Percentiles rank a stretch among this genome's conserved stretches.
Evolutionary conservation across 768 basidiomycete species (phyloP).

Genomic region (Sarcodon sp.): DNA sequence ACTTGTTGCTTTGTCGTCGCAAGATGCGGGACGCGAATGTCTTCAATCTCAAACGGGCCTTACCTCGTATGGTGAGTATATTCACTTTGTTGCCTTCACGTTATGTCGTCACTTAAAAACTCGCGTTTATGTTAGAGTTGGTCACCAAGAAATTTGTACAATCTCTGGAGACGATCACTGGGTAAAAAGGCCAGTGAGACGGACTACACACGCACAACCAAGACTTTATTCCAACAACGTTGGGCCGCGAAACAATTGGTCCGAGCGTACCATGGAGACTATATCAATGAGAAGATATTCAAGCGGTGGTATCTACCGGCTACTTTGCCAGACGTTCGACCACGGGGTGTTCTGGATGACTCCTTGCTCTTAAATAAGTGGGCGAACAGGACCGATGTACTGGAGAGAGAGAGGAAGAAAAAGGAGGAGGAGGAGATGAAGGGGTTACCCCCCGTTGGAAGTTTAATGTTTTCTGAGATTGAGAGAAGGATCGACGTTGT

Average conservation of each 20-base stretch:
- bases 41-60: slow-evolving; percentile 33
- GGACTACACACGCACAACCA: slow-evolving; percentile 39
- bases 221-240: slow-evolving; percentile 81
- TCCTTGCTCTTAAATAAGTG: slow-evolving; percentile 38
- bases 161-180: slow-evolving; percentile 69
- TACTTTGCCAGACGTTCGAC: slow-evolving; percentile 77
- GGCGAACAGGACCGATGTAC: slow-evolving; percentile 35
- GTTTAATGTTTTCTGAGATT: slow-evolving; percentile 91
- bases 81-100: neutral
- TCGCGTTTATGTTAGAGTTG: slow-evolving; percentile 51
- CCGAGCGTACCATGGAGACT: slow-evolving; percentile 93
- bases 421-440: slow-evolving; percentile 38
- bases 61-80: slow-evolving; percentile 65
- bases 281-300: slow-evolving; percentile 85
- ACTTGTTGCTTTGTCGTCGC: slow-evolving; percentile 1
- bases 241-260: slow-evolving; percentile 81
- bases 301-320: slow-evolving; percentile 90
- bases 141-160: slow-evolving; percentile 81
- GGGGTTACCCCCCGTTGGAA: slow-evolving; percentile 81
- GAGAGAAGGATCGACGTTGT: slow-evolving; percentile 91
- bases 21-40: slow-evolving; percentile 36
- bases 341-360: slow-evolving; percentile 31
- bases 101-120: neutral
- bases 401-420: slow-evolving; percentile 28
- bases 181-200: slow-evolving; percentile 33